Base-by-base conservation (phyloP, 768 basidiomycete genomes). In the Boletellus ananas region DNA sequence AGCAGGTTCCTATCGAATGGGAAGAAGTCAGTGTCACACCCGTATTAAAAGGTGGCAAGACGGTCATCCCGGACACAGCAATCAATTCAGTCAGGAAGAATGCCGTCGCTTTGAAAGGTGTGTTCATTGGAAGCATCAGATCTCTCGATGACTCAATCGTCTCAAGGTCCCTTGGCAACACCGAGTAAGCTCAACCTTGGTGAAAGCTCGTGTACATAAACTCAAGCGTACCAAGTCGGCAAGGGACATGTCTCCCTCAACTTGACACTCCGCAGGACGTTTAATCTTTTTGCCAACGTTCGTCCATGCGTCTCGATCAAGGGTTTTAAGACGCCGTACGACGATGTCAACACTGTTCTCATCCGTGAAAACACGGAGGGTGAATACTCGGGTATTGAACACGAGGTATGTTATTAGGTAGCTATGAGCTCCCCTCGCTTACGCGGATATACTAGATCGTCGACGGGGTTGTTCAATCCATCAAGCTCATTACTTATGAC, bases 311-410 rank as follows among this genome's bases (percentile, higher is more conserved):
- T 83, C 25, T 97, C 94, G 25, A 92, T 99, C 71, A 75, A 91
- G 70, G 96, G 96, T 25, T 98, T 86, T 79, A 96, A 96, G 76
- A 99, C 96, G 0, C 89, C 95, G 2, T 98, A 99, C 64, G 94
- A 98, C 68, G 87, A 97, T 63, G 96, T 99, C 57, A 89, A 99
- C 77, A 94, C 92, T 21, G 94, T 97, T 45, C 76, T 99, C 58
- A 99, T 99, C 68, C 92, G 96, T 65, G 96, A 99, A 76, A 99
- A 99, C 72, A 99, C 96, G 9, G 96, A 99, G 72, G 96, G 96
- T 69, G 96, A 99, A 70, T 99, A 99, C 73, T 97, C 94, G 52
- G 96, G 96, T 59, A 98, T 99, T 59, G 96, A 99, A 72, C 96
- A 99, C 70, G 94, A 98, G 83, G 94, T 93, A 52, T 11, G 72